Base-by-base conservation (phyloP, 345 rosid genomes). In the Adansonia digitata region DNA sequence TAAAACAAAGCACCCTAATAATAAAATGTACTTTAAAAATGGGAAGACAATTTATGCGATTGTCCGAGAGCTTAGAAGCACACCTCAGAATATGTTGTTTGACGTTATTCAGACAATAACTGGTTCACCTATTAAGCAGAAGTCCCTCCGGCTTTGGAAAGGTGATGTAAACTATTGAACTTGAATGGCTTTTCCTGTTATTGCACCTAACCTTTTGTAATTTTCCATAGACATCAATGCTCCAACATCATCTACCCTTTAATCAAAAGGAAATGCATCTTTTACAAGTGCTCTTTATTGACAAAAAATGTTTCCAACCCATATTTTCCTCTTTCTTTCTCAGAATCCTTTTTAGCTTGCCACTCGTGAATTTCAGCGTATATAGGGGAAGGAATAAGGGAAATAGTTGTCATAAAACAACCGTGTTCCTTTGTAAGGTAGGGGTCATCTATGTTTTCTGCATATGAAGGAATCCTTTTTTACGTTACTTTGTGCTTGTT, bases 1-100 rank as follows among this genome's bases (percentile, higher is more conserved):
- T 86, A 86, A 86, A 81, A 86, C 90, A n/a, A 84, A 86, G 62
- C 90, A 87, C 71, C 88, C 90, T 51, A 87, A 87, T 66, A 85
- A 85, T 82, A 88, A 87, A 73, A 85, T 87, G 60, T 87, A 85
- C 72, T 87, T 85, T 77, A 88, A 85, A 72, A 87, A 84, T 66
- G 91, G 91, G 74, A 85, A 84, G 85, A 87, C 91, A n/a, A 66
- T 87, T 26, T 87, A 87, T 74, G 91, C 87, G 59, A 84, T 82
- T 55, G 88, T 85, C 68, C 91, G 85, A 78, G 87, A 87, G 83
- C 84, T 87, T 37, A 82, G 88, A 68, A 87, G 88, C 81, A 87
- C 88, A 1, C 88, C 88, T 45, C 88, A 79, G 75, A 81, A 79
- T 75, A 82, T 85, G 87, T 29, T 87, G 79, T 87, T 87, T 78